Base-by-base conservation (phyloP, 2,329 filamentous ascomycete genomes). In the Sporothrix pseudoabietina region DNA sequence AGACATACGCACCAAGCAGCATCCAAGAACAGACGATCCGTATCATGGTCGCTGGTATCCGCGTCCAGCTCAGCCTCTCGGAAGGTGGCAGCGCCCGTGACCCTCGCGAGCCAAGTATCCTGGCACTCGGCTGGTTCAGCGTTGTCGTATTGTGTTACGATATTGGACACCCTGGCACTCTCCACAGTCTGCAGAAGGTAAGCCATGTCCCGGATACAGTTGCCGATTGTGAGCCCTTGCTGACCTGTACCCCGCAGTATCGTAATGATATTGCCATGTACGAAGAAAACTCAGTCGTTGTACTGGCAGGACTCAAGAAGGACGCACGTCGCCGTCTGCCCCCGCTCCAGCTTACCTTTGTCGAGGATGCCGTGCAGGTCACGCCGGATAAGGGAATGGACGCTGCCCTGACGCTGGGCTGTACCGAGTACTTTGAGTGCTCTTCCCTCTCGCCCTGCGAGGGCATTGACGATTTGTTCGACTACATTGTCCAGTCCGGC, bases 221-320 rank as follows among this genome's bases (percentile, higher is more conserved):
- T 14, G 1, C 59, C n/a, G 5, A 30, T 16, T 0, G 3, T 8
- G 12, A 26, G 16, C 22, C 4, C 39, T 10, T 41, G 39, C 61
- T 66, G 47, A 73, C 47, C n/a, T 9, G 14, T n/a, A 12, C 52
- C 6, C 32, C 41, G 9, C 14, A 77, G 72, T 76, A 75, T 35
- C 76, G 75, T 54, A 76, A 76, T 47, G 74, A 78, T 9, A 73
- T 77, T 16, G 47, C 69, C 69, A 74, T 74, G 69, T 75, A 76
- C 73, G 74, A 76, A 54, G 76, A 77, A 44, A 75, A 76, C 41
- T 72, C 76, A 2, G 63, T 75, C 3, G 61, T 78, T 9, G 61
- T 78, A 16, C 63, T 78, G 54, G 77, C 72, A 2, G 77, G 77
- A 4, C 73, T 78, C 16, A 77, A 77, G 65, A 77, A 75, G 26